Evolutionary conservation across 176 grass and related monocot genomes (phyloP), one percentile per base, ranked within the genome.

Genomic region (Rhynchospora breviuscula): DNA sequence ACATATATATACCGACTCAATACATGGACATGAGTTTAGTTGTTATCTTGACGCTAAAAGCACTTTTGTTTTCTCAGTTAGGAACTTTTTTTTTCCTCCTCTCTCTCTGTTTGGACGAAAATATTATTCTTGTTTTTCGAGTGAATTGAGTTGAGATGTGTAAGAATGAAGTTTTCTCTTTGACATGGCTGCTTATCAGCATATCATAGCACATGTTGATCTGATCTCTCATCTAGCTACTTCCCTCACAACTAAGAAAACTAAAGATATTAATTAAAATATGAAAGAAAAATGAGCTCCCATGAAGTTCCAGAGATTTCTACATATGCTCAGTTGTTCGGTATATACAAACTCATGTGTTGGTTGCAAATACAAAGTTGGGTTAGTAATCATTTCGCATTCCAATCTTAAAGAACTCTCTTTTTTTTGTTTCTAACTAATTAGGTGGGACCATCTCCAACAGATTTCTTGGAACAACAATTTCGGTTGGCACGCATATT

Each of bases 181-280:
- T 73, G 69, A 73, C 69, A 79, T 79, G 22, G 75, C 52, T 79
- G 13, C 76, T 79, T 60, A 60, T 60, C 54, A 60, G 2, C 52
- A 22, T 79, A 60, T 79, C 76, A 59, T 35, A 79, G 25, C 51
- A 59, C 76, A 79, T 59, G 44, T 18, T 60, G 58, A 60, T 79
- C 52, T 79, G 0, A 19, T 13, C 46, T 68, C 0, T 43, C 58
- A 43, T 35, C 31, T 40, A 23, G n/a, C 5, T 49, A 46, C 15
- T 74, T 49, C 5, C 19, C n/a, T 25, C 1, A 6, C 19, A 51
- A 7, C 13, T 18, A 73, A 74, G 70, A 23, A 72, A 74, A 68
- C 48, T 74, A 23, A 43, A 44, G 63, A 67, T 69, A 44, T 25
- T 49, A 49, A 21, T 40, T 40, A 5, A 40, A 40, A 40, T 40